These are phyloP conservation scores for Evernia prunastri DNA, from an alignment of 495 filamentous ascomycete genomes.

Conservation along the genomic window DNA sequence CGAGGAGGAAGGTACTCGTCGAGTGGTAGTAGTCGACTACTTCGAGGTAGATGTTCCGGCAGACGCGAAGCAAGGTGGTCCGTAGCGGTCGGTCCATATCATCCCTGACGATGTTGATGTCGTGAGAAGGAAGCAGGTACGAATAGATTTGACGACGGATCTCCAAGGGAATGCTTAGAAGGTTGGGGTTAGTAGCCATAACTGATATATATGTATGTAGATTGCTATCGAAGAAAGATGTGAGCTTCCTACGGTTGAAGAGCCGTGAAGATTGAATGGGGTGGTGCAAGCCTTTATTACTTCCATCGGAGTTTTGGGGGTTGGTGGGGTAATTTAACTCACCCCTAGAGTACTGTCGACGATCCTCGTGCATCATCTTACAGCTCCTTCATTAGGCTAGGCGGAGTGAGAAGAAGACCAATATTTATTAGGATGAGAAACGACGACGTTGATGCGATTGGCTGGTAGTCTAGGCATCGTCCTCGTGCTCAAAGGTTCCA, in stretches of 20 bases:
- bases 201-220: neutral
- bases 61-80: neutral
- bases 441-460: no score
- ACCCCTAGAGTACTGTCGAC: no score
- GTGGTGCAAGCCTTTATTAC: neutral
- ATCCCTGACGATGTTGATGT: neutral
- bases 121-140: neutral
- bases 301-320: no score
- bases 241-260: neutral
- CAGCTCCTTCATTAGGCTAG: no score
- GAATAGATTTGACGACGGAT: constrained; percentile 4
- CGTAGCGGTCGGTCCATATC: constrained; percentile 1
- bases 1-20: neutral
- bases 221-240: neutral
- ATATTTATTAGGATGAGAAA: no score
- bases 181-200: neutral
- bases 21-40: neutral
- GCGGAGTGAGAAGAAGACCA: no score
- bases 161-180: neutral
- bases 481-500: no score
- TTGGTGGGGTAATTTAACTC: neutral
- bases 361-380: no score
- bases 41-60: neutral
- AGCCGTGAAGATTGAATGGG: neutral
- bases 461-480: no score